Conservation (phyloP, 2,329 filamentous ascomycete genomes). For the Teratosphaeria viscida region DNA sequence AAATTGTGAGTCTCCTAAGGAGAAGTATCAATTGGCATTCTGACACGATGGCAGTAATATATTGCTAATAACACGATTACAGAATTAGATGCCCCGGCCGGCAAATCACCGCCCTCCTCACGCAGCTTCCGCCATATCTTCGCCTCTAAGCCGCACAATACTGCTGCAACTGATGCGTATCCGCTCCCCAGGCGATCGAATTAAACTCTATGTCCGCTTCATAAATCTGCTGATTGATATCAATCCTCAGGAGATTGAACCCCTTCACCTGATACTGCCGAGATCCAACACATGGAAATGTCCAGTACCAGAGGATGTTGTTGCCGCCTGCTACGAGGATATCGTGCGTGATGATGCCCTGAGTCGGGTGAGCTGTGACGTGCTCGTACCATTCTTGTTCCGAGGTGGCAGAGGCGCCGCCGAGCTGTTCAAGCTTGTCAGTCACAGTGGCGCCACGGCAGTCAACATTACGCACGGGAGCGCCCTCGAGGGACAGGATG, state of each 20-base stretch:
- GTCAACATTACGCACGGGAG: neutral
- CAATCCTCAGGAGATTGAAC: conserved; percentile 6
- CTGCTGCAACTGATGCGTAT: conserved; percentile 8
- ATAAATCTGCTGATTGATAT: conserved; percentile 3
- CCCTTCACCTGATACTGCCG: conserved; percentile 3
- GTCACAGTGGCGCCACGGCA: no score
- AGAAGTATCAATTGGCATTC: no score
- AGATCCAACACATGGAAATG: conserved; percentile 1
- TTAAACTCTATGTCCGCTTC: conserved; percentile 8
- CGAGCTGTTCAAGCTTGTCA: neutral
- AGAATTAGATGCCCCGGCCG: no score
- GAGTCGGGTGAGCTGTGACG: neutral
- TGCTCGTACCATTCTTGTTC: conserved; percentile 4
- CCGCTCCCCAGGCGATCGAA: conserved; percentile 7
- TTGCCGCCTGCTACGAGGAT: conserved; percentile 2
- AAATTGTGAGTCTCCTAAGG: no score
- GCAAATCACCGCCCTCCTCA: neutral
- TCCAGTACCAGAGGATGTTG: conserved; percentile 7
- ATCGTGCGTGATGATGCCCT: conserved; percentile 3
- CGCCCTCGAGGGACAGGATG: conserved; percentile 2
- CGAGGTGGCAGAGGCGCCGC: neutral
- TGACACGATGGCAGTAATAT: no score
- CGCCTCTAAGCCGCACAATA: conserved; percentile 39
- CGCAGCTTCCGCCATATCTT: neutral
- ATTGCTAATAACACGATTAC: no score